Evolutionary conservation across 768 basidiomycete genomes (phyloP).

Genomic region (Mycena maculata): DNA sequence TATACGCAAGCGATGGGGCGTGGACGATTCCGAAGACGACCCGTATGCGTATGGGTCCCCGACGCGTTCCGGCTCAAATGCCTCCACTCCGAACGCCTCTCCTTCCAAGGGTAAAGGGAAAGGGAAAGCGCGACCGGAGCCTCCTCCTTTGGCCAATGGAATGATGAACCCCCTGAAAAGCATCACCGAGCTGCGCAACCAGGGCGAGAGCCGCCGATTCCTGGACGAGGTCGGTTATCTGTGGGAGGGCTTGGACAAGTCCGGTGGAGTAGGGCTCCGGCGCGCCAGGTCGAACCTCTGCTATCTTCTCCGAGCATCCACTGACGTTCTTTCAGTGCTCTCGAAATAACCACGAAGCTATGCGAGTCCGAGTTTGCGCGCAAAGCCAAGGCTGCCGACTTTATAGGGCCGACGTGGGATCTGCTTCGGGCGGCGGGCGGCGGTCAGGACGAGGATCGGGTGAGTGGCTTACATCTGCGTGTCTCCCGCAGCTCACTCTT

Average conservation of each 20-base stretch:
- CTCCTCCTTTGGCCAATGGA: constrained; percentile 56
- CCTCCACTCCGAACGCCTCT: constrained; percentile 50
- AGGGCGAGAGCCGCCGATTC: constrained; percentile 84
- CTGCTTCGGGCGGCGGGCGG: constrained; percentile 68
- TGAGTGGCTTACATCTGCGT: constrained; percentile 6
- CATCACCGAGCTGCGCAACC: constrained; percentile 82
- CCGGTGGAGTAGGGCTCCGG: constrained; percentile 64
- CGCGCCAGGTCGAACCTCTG: constrained; percentile 69
- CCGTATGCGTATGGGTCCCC: constrained; percentile 51
- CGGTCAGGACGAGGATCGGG: constrained; percentile 69
- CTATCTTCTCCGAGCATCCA: neutral
- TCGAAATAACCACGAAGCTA: constrained; percentile 81
- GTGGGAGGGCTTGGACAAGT: constrained; percentile 78
- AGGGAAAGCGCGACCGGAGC: constrained; percentile 45
- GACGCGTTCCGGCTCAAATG: constrained; percentile 45
- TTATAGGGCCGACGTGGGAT: constrained; percentile 76
- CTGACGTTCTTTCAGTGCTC: constrained; percentile 59
- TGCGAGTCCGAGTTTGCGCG: constrained; percentile 82
- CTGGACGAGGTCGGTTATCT: constrained; percentile 88
- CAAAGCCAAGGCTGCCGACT: constrained; percentile 82
- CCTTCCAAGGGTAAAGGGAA: constrained; percentile 55
- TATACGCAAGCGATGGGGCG: constrained; percentile 82
- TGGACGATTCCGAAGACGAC: constrained; percentile 84
- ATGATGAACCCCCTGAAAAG: constrained; percentile 84
- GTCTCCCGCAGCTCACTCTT: neutral